phyloP scores from a whole-genome alignment of 192 early-diverging fungal species.

The Backusella parvicylindrica region DNA sequence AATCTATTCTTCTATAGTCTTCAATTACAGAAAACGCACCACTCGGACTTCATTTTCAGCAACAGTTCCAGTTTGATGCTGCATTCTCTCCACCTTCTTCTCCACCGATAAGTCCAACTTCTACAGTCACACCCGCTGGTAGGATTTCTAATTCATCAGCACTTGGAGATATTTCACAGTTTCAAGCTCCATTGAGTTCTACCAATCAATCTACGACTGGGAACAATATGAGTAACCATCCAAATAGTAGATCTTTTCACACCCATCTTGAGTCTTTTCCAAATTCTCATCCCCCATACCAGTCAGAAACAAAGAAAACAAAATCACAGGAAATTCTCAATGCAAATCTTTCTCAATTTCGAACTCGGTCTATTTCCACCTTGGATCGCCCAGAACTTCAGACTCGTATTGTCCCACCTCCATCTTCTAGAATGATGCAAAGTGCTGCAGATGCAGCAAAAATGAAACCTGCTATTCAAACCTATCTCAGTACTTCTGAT shows the following conservation, averaged over 20 bases:
- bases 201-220: neutral
- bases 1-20: conserved; percentile 4
- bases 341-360: neutral
- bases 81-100: neutral
- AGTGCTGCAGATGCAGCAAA: neutral
- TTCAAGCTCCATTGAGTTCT: conserved; percentile 5
- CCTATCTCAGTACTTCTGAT: neutral
- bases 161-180: conserved; percentile 3
- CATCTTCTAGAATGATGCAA: neutral
- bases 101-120: neutral
- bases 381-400: neutral
- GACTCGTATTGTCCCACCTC: neutral
- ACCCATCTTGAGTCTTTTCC: neutral
- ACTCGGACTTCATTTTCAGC: neutral
- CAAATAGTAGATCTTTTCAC: neutral
- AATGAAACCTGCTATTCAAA: neutral
- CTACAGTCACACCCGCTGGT: neutral
- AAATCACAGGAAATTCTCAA: neutral
- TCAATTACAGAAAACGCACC: neutral
- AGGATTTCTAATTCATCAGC: neutral
- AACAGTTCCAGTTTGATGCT: neutral
- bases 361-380: neutral
- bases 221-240: conserved; percentile 6
- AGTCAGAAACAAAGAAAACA: neutral
- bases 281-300: neutral